These are phyloP conservation scores for Austropuccinia psidii DNA, from an alignment of 1,284 basidiomycete genomes.

Conservation along the genomic window DNA sequence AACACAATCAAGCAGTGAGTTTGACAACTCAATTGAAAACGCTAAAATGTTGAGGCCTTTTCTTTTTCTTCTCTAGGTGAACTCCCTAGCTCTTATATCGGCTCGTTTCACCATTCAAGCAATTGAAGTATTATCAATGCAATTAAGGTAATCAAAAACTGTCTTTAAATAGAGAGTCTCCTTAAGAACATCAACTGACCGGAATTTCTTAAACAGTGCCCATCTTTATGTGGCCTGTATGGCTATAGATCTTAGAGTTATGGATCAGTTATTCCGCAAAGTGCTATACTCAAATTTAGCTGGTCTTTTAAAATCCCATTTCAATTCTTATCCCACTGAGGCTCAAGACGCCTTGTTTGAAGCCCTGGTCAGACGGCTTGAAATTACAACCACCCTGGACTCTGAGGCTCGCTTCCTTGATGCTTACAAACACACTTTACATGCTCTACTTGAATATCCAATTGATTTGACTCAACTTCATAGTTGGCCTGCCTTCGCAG, in stretches of 20 bases:
- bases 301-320: not conserved
- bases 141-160: constrained; percentile 32
- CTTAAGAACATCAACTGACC: not conserved
- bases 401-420: constrained; percentile 8
- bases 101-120: constrained; percentile 67
- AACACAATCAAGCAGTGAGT: constrained; percentile 73
- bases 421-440: constrained; percentile 16
- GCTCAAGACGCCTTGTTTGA: not conserved
- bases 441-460: not conserved
- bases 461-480: not conserved
- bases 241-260: constrained; percentile 29
- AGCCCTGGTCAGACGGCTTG: not conserved
- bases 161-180: not conserved
- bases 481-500: constrained; percentile 7
- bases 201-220: not conserved
- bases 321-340: constrained; percentile 6
- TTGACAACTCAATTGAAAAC: not conserved
- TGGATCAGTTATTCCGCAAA: constrained; percentile 11
- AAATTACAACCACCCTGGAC: constrained; percentile 14
- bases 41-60: too few species aligned
- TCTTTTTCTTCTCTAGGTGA: constrained; percentile 47
- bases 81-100: constrained; percentile 70
- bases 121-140: constrained; percentile 64
- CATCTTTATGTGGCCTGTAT: constrained; percentile 34
- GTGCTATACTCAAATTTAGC: not conserved